phyloP scores from a whole-genome alignment of 805 yeast genomes.

The Yamadazyma philogaea region DNA sequence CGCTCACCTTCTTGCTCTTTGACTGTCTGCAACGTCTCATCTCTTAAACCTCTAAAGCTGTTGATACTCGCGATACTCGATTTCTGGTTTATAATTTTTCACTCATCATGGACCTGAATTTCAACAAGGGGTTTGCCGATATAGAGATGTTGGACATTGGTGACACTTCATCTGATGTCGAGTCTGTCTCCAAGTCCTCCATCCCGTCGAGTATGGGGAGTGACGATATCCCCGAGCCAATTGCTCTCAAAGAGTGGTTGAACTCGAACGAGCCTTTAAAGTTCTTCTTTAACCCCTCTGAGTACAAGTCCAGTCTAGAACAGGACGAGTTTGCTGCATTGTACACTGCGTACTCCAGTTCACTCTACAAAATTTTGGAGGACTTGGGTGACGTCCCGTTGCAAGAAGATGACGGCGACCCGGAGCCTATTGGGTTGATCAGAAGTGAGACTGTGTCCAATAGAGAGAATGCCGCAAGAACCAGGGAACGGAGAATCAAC shows the following conservation, averaged over 20 bases:
- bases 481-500: conserved; percentile 13
- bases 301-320: conserved; percentile 33
- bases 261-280: conserved; percentile 30
- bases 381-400: conserved; percentile 19
- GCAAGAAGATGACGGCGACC: conserved; percentile 18
- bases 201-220: conserved; percentile 11
- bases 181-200: conserved; percentile 20
- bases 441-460: conserved; percentile 13
- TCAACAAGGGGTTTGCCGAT: conserved; percentile 28
- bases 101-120: conserved; percentile 1
- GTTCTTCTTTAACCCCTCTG: conserved; percentile 42
- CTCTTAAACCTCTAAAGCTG: not conserved
- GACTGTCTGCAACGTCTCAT: too few species aligned
- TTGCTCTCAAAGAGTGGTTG: conserved; percentile 49
- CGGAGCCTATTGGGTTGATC: conserved; percentile 32
- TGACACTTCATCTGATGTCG: conserved; percentile 30
- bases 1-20: too few species aligned
- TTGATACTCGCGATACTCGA: not conserved
- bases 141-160: conserved; percentile 46
- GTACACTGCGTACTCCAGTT: conserved; percentile 47
- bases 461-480: not conserved
- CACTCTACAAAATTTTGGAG: conserved; percentile 53
- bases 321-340: conserved; percentile 40
- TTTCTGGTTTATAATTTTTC: not conserved
- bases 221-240: conserved; percentile 19